Evolutionary conservation across 352 stramenopile species (phyloP), one percentile per base, ranked within the genome.

Genomic region (Phytophthora tubulina): DNA sequence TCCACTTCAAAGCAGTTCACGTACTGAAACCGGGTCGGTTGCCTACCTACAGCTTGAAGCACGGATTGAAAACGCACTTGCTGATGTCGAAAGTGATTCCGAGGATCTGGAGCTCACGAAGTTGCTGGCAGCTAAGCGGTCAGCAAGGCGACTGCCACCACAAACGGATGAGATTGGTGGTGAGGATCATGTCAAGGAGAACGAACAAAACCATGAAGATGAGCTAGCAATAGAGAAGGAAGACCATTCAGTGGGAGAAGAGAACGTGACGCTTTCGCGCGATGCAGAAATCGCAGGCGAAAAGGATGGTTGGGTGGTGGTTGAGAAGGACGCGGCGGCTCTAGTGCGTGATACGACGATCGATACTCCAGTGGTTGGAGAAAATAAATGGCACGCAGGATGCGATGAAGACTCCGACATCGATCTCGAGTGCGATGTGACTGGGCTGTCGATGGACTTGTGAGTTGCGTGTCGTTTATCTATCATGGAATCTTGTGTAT

Each of bases 361-460:
- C 4, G 15, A 39, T 27, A 57, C 9, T 55, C 44, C 11, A 41
- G 36, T 8, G 21, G 33, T 17, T 51, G 27, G 52, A 64, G 38
- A 42, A 35, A 13, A 27, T 30, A 35, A 52, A 15, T 4, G n/a
- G 21, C 21, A 56, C 38, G 36, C 9, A 27, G 38, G 44, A 55
- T 15, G 48, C 31, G 50, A 65, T 15, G 44, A 72, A 1, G 51
- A 59, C 15, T 76, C 33, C 2, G 52, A 67, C 44, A 38, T 70
- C 10, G 67, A 58, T 33, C 10, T 50, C 13, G 45, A n/a, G 35
- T 36, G 50, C 32, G 69, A 78, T 0, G 68, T 81, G 2, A 76
- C 72, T 51, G 73, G 73, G 14, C 39, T 93, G 1, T 90, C 82
- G 44, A 84, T 95, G 6, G 87, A 95, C 61, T 65, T 92, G 87